Evolutionary conservation across 441 rosid species (phyloP).

Genomic region (Mallotus repandus): DNA sequence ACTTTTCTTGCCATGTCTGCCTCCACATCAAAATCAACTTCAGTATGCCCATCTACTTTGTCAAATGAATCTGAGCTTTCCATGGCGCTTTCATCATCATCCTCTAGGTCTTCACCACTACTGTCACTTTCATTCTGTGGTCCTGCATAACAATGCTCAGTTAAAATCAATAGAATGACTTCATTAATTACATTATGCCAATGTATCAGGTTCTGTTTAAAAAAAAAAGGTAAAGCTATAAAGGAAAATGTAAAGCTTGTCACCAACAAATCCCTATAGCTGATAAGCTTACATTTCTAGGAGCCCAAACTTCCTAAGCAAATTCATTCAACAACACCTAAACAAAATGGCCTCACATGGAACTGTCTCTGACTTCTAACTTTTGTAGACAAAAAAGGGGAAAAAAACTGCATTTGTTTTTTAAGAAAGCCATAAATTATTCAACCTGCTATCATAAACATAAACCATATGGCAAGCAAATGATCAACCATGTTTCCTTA

Average conservation of each 20-base stretch:
- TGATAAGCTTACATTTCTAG: neutral
- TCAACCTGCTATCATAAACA: too few relatives aligned
- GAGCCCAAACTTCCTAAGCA: neutral
- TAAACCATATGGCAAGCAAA: too few relatives aligned
- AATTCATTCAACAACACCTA: neutral
- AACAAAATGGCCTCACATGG: neutral
- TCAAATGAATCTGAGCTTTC: constrained; percentile 35
- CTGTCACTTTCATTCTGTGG: constrained; percentile 39
- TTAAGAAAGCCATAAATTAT: too few relatives aligned
- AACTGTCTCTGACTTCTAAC: neutral
- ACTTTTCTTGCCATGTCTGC: constrained; percentile 72
- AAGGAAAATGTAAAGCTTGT: too few relatives aligned
- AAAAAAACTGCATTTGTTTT: neutral
- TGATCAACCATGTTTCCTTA: too few relatives aligned
- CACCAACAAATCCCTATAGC: neutral
- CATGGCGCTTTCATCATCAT: constrained; percentile 34
- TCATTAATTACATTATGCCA: constrained; percentile 9
- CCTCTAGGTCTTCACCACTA: constrained; percentile 59
- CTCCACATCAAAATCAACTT: constrained; percentile 69
- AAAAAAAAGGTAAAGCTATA: neutral
- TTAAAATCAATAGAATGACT: constrained; percentile 14
- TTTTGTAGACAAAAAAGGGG: neutral
- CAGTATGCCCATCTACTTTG: constrained; percentile 33
- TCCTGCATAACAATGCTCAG: constrained; percentile 38
- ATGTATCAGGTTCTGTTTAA: neutral